Percentiles rank a stretch among this genome's conserved stretches.
phyloP scores from a whole-genome alignment of 1,284 basidiomycete genomes.

The Trichosporon inkin region DNA sequence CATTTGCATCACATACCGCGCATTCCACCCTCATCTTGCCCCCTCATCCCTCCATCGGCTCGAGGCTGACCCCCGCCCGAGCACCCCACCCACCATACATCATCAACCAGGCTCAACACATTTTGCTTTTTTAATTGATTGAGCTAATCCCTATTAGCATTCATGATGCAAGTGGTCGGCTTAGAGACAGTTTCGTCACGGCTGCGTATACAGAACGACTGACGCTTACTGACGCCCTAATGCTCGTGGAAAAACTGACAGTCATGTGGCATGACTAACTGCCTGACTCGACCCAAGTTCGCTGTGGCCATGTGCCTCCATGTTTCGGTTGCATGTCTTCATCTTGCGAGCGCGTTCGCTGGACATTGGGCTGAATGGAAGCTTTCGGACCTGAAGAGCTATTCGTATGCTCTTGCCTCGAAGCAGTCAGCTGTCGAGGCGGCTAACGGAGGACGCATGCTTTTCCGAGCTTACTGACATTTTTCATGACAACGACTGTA shows the following conservation, averaged over 20 bases:
- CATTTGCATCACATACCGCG: constrained; percentile 23
- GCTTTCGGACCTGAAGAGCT: too few species aligned
- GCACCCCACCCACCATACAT: constrained; percentile 14
- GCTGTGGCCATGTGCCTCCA: too few species aligned
- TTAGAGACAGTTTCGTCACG: constrained; percentile 14
- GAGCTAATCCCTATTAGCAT: constrained; percentile 24
- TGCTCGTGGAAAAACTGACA: not conserved
- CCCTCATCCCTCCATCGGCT: constrained; percentile 3
- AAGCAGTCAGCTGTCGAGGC: too few species aligned
- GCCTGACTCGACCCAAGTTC: too few species aligned
- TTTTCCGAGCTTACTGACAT: too few species aligned
- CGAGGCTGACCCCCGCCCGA: not conserved
- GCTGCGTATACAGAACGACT: not conserved
- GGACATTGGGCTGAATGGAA: too few species aligned
- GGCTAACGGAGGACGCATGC: too few species aligned
- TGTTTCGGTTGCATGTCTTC: too few species aligned
- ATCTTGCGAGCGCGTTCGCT: too few species aligned
- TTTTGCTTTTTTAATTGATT: constrained; percentile 20
- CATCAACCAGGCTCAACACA: constrained; percentile 18
- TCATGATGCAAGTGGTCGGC: constrained; percentile 28
- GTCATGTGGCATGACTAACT: constrained; percentile 7
- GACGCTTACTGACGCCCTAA: not conserved
- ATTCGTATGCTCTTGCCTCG: too few species aligned
- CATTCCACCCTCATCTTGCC: constrained; percentile 10
- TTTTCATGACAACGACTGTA: too few species aligned